These are phyloP conservation scores for Apiospora aurea DNA, from an alignment of 2,329 filamentous ascomycete genomes.

Conservation along the genomic window DNA sequence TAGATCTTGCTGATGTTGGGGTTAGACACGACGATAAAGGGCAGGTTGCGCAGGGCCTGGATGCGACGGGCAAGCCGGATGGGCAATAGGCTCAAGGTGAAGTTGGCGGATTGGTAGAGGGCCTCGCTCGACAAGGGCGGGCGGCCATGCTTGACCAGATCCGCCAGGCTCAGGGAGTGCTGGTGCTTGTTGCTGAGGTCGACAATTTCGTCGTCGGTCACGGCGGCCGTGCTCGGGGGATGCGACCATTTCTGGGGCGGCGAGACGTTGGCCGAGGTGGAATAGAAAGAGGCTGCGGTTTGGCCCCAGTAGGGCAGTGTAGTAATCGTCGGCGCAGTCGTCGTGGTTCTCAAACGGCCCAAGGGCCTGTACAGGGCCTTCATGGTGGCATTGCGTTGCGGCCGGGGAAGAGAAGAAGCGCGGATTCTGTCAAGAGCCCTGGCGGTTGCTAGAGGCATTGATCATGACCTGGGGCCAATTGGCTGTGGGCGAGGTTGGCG, in stretches of 20 bases:
- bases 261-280: slow-evolving; percentile 36
- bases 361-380: slow-evolving; percentile 48
- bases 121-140: slow-evolving; percentile 83
- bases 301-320: slow-evolving; percentile 31
- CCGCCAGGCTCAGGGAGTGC: slow-evolving; percentile 82
- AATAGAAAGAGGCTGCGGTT: slow-evolving; percentile 25
- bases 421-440: slow-evolving; percentile 19
- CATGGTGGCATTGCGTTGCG: slow-evolving; percentile 54
- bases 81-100: slow-evolving; percentile 90
- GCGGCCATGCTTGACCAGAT: slow-evolving; percentile 85
- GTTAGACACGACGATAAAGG: slow-evolving; percentile 98
- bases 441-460: slow-evolving; percentile 18
- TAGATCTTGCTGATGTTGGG: slow-evolving; percentile 94
- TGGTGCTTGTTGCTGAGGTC: slow-evolving; percentile 79
- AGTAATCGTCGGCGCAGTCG: slow-evolving; percentile 28
- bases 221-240: slow-evolving; percentile 54
- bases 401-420: slow-evolving; percentile 4
- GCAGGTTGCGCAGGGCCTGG: slow-evolving; percentile 89
- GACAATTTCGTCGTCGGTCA: slow-evolving; percentile 78
- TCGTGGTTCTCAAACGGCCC: slow-evolving; percentile 38
- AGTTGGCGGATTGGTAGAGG: slow-evolving; percentile 90
- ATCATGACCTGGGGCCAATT: slow-evolving; percentile 13
- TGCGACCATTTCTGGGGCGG: slow-evolving; percentile 45
- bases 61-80: slow-evolving; percentile 93
- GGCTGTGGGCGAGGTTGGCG: neutral